Percentiles rank a stretch among this genome's conserved stretches.
phyloP scores from a whole-genome alignment of 805 yeast genomes.

The Tanozyma kutaoensis region DNA sequence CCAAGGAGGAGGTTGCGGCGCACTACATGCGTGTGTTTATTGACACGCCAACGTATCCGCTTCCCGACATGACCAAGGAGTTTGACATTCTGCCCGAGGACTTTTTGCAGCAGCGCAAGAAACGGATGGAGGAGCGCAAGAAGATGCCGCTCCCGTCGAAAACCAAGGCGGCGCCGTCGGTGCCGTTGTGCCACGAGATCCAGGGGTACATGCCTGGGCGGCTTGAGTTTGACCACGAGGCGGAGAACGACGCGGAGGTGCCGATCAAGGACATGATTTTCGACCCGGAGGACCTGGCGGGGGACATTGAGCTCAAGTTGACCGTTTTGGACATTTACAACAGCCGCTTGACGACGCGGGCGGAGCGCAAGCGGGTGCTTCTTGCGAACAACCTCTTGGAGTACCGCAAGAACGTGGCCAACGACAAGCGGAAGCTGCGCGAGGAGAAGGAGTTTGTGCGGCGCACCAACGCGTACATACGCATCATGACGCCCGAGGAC shows the following conservation, averaged over 20 bases:
- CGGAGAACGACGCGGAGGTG: slow-evolving; percentile 92
- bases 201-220: slow-evolving; percentile 99
- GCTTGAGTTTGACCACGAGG: slow-evolving; percentile 90
- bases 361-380: slow-evolving; percentile 79
- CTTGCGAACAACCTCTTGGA: slow-evolving; percentile 70
- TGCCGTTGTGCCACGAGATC: slow-evolving; percentile 91
- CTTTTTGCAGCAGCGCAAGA: slow-evolving; percentile 54
- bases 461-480: slow-evolving; percentile 66
- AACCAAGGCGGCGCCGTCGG: slow-evolving; percentile 80
- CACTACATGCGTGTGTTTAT: slow-evolving; percentile 72
- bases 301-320: slow-evolving; percentile 82
- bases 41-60: slow-evolving; percentile 62
- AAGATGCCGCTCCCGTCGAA: slow-evolving; percentile 75
- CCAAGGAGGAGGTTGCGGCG: slow-evolving; percentile 79
- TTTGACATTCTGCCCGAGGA: slow-evolving; percentile 56
- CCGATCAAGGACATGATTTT: slow-evolving; percentile 92
- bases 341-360: slow-evolving; percentile 78
- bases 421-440: slow-evolving; percentile 75
- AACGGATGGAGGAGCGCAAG: slow-evolving; percentile 55
- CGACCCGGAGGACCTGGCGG: slow-evolving; percentile 81
- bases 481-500: slow-evolving; percentile 71
- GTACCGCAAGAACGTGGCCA: slow-evolving; percentile 66
- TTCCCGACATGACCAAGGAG: slow-evolving; percentile 72
- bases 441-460: slow-evolving; percentile 80
- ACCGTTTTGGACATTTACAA: slow-evolving; percentile 83